phyloP scores from a whole-genome alignment of 1,139 yeast species.

The Magnusiomyces ingens region DNA sequence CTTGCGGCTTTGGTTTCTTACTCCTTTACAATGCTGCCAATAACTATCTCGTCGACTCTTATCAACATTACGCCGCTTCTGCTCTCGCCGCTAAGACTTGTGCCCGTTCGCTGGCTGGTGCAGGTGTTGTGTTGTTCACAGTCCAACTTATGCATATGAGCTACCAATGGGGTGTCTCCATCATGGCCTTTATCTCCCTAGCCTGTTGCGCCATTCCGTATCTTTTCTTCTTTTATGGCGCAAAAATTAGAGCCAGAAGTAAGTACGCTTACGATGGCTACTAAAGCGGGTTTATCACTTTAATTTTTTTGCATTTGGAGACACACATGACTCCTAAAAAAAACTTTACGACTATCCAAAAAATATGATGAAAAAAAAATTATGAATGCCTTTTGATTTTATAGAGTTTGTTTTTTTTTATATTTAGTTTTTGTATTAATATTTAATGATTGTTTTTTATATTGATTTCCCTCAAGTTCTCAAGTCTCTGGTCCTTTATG shows the following conservation, averaged over 20 bases:
- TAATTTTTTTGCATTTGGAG: too few relatives aligned
- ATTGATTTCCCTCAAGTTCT: too few relatives aligned
- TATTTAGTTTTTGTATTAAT: too few relatives aligned
- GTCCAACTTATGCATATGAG: constrained; percentile 60
- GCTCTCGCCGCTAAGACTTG: constrained; percentile 85
- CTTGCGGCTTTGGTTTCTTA: constrained; percentile 9
- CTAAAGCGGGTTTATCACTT: constrained; percentile 26
- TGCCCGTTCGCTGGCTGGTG: constrained; percentile 36
- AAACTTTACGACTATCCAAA: too few relatives aligned
- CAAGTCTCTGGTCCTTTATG: too few relatives aligned
- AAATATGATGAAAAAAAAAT: too few relatives aligned
- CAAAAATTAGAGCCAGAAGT: constrained; percentile 50
- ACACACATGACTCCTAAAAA: too few relatives aligned
- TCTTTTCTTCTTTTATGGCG: constrained; percentile 59
- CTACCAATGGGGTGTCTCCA: constrained; percentile 69
- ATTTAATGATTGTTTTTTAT: too few relatives aligned
- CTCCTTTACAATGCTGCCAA: constrained; percentile 12
- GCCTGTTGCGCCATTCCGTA: constrained; percentile 63
- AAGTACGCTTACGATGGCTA: constrained; percentile 43
- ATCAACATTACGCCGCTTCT: constrained; percentile 63
- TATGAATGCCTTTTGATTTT: too few relatives aligned
- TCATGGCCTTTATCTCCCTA: constrained; percentile 59
- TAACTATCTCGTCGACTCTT: constrained; percentile 73
- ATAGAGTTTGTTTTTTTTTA: too few relatives aligned
- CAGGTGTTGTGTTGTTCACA: constrained; percentile 34